Evolutionary conservation across 192 early-diverging fungal genomes (phyloP), one percentile per base, ranked within the genome.

Genomic region (Phlyctochytrium bullatum): DNA sequence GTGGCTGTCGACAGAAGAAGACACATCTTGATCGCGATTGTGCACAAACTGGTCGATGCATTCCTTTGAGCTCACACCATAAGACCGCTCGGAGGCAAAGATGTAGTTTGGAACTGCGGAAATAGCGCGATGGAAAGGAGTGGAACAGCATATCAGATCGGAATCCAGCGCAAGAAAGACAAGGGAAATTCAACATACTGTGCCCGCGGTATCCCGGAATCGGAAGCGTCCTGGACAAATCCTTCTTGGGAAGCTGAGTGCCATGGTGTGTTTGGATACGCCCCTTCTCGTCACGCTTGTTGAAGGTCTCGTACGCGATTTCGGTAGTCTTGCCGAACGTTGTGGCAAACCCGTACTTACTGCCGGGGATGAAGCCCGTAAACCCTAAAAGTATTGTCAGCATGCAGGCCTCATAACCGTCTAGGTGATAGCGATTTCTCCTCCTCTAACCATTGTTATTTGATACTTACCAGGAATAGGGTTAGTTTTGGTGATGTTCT

Each of bases 331-430:
- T 73, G 24, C 78, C 82, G 71, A 83, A 83, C 23, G 78, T 80
- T 33, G 69, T 72, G 14, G 75, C 62, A 64, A 77, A 83, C 32
- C 71, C 66, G 36, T 71, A 76, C 36, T 73, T 75, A 51, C 69
- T 74, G 23, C 82, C 78, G 0, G 82, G 82, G 56, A 83, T 80
- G 61, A 83, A 83, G 29, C 82, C 82, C 27, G 82, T 83, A 66
- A 83, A 83, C 27, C 81, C 81, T 69, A 59, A 25, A 30, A 12
- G 16, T 30, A 24, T 4, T 20, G 40, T 67, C 16, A 65, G 58
- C 28, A 6, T 58, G n/a, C n/a, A n/a, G n/a, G n/a, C n/a, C n/a
- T n/a, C 47, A 70, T 56, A 63, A 62, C 17, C 14, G 14, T 51
- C 14, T 16, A 16, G 14, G 14, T 51, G 14, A 51, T 51, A 51